Evolutionary conservation across 495 filamentous ascomycete genomes (phyloP), one percentile per base, ranked within the genome.

Genomic region (Clohesyomyces aquaticus): DNA sequence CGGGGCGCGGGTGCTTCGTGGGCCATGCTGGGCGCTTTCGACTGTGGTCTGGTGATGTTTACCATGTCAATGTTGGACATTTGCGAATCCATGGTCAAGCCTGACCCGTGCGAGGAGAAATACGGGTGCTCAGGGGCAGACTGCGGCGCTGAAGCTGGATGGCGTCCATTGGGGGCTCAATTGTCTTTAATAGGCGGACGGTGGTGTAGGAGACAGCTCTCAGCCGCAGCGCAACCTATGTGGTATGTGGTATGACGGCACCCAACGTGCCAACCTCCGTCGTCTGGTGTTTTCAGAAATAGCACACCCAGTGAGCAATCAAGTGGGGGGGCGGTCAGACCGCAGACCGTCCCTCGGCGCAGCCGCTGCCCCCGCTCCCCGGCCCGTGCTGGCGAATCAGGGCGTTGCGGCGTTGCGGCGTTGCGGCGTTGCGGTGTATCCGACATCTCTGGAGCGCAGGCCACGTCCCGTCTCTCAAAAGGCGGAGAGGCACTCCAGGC

Each of bases 61-160:
- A 62, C 61, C 6, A 69, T 32, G 38, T 69, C 67, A 41, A 61
- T 23, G 55, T 66, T 65, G 51, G 67, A 69, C 3, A 63, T 62
- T 41, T 63, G 52, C 18, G 67, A 69, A 38, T 65, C 67, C 67
- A 69, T 69, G n/a, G 57, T 62, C 42, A 67, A 26, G 51, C 26
- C 28, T 51, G 41, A 51, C 19, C 42, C 27, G 18, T 19, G 45
- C 29, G 18, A 28, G 43, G 21, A 55, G 14, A 4, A 25, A 16
- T 43, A 19, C 18, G 35, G 58, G 28, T 4, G 45, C 49, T 51
- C 25, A 49, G 53, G 64, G 42, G 51, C 9, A 12, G 45, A 23
- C 27, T 19, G 14, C 32, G 42, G 12, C 26, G 28, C 23, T 29
- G 53, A 47, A 48, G 29, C 1, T 16, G 64, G n/a, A 52, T 28